Evolutionary conservation across 257 asterid species (phyloP).

Genomic region (Scutellaria galericulata): DNA sequence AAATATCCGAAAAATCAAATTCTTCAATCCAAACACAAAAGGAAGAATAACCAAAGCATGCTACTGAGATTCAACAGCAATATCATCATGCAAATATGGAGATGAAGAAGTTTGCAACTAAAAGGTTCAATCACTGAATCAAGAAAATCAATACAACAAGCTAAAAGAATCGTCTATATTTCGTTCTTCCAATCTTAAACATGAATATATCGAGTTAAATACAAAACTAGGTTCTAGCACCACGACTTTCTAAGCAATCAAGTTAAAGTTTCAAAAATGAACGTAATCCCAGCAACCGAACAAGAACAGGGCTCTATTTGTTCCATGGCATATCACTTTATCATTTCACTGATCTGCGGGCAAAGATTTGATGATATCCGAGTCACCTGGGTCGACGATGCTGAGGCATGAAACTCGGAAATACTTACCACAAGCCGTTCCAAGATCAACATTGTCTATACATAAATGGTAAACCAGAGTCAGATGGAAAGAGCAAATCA

Average conservation of each 20-base stretch:
- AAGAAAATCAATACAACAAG: background rate
- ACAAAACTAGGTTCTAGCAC: constrained; percentile 6
- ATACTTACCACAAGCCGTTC: constrained; percentile 78
- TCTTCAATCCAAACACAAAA: too few relatives aligned
- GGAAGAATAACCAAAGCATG: too few relatives aligned
- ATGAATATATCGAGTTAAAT: constrained; percentile 3
- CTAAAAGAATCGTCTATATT: background rate
- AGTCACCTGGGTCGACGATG: constrained; percentile 81
- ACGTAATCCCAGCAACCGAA: constrained; percentile 25
- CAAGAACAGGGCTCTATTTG: background rate
- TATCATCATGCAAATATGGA: too few relatives aligned
- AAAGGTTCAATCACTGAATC: background rate
- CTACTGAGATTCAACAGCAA: too few relatives aligned
- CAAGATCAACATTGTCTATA: constrained; percentile 80
- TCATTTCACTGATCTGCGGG: constrained; percentile 57
- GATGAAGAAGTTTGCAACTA: too few relatives aligned
- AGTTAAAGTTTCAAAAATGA: constrained; percentile 9
- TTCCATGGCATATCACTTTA: background rate
- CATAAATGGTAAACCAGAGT: background rate
- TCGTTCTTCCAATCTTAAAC: background rate
- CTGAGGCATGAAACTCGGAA: constrained; percentile 82
- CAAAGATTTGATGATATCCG: constrained; percentile 69
- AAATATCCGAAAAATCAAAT: too few relatives aligned
- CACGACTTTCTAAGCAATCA: constrained; percentile 16
- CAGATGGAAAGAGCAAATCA: too few relatives aligned